Evolutionary conservation across 2,329 filamentous ascomycete genomes (phyloP), one percentile per base, ranked within the genome.

Genomic region (Sporothrix dimorphospora): DNA sequence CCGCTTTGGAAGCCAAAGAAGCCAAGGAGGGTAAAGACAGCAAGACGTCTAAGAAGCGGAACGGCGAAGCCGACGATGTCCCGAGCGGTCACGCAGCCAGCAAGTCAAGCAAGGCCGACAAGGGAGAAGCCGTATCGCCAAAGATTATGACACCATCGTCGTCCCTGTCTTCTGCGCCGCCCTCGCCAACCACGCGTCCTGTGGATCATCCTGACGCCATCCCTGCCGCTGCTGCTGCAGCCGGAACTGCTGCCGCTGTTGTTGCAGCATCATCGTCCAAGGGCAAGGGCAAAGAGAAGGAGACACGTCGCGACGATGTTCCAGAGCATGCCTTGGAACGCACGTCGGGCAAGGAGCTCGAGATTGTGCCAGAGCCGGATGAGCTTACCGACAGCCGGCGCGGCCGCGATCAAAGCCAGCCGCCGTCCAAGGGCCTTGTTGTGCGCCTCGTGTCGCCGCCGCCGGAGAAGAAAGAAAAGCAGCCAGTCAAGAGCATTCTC

Each of bases 401-500:
- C 4, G 72, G 70, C 1, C 73, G 72, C 6, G 66, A 72, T 16
- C 21, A 45, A 27, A 73, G 72, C 49, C 66, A 70, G 69, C 53
- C 72, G 40, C 61, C 71, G 2, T 65, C 61, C 51, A 73, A 72
- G 49, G 69, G 61, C 3, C 34, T 34, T 1, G 42, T 85, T 74
- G 83, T 88, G n/a, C 87, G 89, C n/a, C 83, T 96, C 4, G 92
- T 96, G 21, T 91, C 92, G 5, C 93, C 92, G 1, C 91, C 91
- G 71, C 81, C 86, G 70, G 84, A 86, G 87, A 53, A 72, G 68
- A 72, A 74, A 14, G 74, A 76, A 5, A 75, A 74, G 70, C 72
- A 92, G 92, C 75, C 87, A 89, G 88, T 93, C 73, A 96, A 92
- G 80, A 91, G 94, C 19, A 98, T 98, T 72, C 85, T 98, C 57